Evolutionary conservation across 2,329 filamentous ascomycete genomes (phyloP).

Genomic region (Diaporthe sp.): DNA sequence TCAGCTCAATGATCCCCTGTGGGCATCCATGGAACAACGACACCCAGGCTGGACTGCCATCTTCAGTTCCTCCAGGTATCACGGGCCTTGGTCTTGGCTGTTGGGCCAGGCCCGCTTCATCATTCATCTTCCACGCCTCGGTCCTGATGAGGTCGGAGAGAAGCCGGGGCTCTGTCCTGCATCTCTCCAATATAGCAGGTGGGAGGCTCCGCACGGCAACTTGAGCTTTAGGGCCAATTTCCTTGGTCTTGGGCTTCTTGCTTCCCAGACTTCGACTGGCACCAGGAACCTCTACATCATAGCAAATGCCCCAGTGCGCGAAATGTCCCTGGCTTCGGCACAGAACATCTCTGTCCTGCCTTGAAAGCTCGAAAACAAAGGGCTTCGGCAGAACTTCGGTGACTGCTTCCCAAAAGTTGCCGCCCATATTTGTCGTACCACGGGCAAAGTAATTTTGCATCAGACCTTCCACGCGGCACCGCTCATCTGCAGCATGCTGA

Average conservation of each 20-base stretch:
- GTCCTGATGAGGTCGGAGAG: constrained; percentile 81
- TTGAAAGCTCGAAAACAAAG: constrained; percentile 75
- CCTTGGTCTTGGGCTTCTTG: constrained; percentile 6
- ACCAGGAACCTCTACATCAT: constrained; percentile 54
- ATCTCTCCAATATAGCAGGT: constrained; percentile 80
- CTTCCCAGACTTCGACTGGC: background rate
- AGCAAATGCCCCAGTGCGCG: constrained; percentile 80
- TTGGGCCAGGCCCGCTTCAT: constrained; percentile 49
- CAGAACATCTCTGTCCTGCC: constrained; percentile 73
- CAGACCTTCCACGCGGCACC: constrained; percentile 82
- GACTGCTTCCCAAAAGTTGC: constrained; percentile 43
- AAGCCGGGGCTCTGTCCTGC: constrained; percentile 78
- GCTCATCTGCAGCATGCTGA: constrained; percentile 95
- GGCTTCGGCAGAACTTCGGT: constrained; percentile 63
- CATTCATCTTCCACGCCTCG: constrained; percentile 78
- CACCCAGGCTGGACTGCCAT: constrained; percentile 64
- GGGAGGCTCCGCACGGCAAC: constrained; percentile 67
- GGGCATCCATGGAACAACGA: constrained; percentile 78
- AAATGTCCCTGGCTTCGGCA: constrained; percentile 69
- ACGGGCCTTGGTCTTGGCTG: background rate
- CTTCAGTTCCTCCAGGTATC: background rate
- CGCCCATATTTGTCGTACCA: constrained; percentile 25
- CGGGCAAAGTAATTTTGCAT: constrained; percentile 66
- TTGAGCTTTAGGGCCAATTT: constrained; percentile 42
- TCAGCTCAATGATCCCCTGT: constrained; percentile 79